phyloP scores from a whole-genome alignment of 1,284 basidiomycete species.

The Heterobasidion irregulare region DNA sequence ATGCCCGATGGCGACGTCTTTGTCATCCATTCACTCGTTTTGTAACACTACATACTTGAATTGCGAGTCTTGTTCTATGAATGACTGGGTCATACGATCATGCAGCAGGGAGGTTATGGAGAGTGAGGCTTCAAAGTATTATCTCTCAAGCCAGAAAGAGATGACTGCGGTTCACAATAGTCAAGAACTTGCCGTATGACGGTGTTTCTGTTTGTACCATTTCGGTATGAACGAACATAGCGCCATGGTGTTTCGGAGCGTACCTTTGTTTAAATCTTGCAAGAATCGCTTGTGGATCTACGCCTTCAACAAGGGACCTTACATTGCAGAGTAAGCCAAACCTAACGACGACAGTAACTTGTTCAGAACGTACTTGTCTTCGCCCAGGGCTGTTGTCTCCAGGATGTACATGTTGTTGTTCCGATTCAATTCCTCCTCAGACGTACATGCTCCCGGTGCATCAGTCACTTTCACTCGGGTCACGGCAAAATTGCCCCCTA shows the following conservation, averaged over 20 bases:
- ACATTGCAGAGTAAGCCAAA: conserved; percentile 7
- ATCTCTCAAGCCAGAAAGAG: too few relatives aligned
- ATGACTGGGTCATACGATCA: too few relatives aligned
- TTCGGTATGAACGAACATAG: not conserved
- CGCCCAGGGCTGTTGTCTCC: conserved; percentile 40
- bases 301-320: conserved; percentile 23
- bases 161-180: conserved; percentile 18
- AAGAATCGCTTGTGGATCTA: conserved; percentile 40
- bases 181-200: conserved; percentile 47
- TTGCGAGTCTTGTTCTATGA: not conserved
- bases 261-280: conserved; percentile 62
- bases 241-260: conserved; percentile 1
- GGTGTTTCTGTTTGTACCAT: conserved; percentile 36
- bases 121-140: too few relatives aligned
- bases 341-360: conserved; percentile 6
- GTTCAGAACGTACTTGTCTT: conserved; percentile 17
- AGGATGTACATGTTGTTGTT: conserved; percentile 70
- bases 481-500: conserved; percentile 51
- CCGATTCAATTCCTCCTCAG: conserved; percentile 34
- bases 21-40: not conserved
- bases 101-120: too few relatives aligned
- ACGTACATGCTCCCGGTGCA: conserved; percentile 52
- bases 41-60: not conserved
- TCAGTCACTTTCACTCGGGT: conserved; percentile 55
- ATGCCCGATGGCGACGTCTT: not conserved